Evolutionary conservation across 2,329 filamentous ascomycete species (phyloP), one percentile per base, ranked within the genome.

Genomic region (Aspergillus glaucus): DNA sequence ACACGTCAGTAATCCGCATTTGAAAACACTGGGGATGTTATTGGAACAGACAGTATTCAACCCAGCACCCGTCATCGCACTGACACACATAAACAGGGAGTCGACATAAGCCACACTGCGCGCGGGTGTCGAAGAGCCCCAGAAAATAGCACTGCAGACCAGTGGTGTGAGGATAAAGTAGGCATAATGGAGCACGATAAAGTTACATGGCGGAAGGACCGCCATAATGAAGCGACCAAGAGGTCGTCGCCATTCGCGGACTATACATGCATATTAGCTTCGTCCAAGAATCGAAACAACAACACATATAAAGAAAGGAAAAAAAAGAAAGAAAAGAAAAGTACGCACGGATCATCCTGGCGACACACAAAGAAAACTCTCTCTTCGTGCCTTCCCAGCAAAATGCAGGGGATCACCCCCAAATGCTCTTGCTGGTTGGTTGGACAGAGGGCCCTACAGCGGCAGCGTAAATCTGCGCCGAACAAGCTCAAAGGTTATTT

Each of bases 11-110:
- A 39, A 17, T 15, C 12, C 1, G 26, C 39, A 14, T 49, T 22
- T 22, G 6, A 19, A 14, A 6, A 4, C 6, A 32, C 37, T 4
- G n/a, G n/a, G 7, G 42, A 19, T 45, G 14, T 55, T 82, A 32
- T 12, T 44, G 32, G 45, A 10, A 30, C 56, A 15, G 64, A 68
- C 77, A 1, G 84, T 85, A 57, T 86, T 87, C 49, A 88, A 70
- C 0, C 85, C 85, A 6, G 84, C 79, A 46, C 81, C 75, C 6
- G 82, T 86, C 71, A 87, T 83, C 40, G 84, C 82, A 48, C 80
- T 85, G 37, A 83, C 74, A 45, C 79, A 78, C 45, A 87, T 66
- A 62, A 87, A 88, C 14, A 88, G 64, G n/a, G 79, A 76, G 60
- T 88, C 84, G 34, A 76, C 75, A 64, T 83, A 88, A 42, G 69